These are phyloP conservation scores for Immersiporthe knoxdaviesiana DNA, from an alignment of 2,329 filamentous ascomycete genomes.

Conservation along the genomic window DNA sequence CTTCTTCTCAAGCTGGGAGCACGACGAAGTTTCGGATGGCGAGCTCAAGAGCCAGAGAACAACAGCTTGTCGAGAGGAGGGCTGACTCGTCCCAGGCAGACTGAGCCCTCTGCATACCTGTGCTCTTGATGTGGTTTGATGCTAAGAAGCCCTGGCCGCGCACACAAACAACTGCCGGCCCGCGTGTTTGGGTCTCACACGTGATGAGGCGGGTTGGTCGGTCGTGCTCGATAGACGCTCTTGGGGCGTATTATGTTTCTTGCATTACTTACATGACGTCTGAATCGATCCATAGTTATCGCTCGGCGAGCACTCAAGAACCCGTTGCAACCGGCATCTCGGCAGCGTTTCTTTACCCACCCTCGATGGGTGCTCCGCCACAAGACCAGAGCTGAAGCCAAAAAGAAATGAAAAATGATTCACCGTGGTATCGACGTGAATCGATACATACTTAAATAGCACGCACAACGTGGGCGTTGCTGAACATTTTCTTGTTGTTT, in stretches of 20 bases:
- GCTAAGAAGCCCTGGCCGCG: neutral
- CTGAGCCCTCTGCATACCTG: neutral
- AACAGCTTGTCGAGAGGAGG: neutral
- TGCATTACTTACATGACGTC: conserved; percentile 4
- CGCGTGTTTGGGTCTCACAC: neutral
- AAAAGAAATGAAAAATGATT: too few relatives aligned
- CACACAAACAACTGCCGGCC: neutral
- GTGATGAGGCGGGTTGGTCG: neutral
- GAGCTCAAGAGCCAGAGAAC: neutral
- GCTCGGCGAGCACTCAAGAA: neutral
- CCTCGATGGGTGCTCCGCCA: neutral
- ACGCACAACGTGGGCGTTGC: neutral
- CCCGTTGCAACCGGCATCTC: neutral
- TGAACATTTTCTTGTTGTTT: neutral
- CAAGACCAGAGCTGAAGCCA: neutral
- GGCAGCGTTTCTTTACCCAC: neutral
- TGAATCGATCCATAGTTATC: neutral
- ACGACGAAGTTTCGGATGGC: neutral
- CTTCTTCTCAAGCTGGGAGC: neutral
- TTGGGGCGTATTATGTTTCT: neutral
- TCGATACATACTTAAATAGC: too few relatives aligned
- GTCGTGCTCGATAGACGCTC: neutral
- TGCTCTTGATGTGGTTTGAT: neutral
- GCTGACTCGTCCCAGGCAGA: neutral
- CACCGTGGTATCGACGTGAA: neutral